Evolutionary conservation across 306 rosid species (phyloP), one percentile per base, ranked within the genome.

Genomic region (Castanea sativa): DNA sequence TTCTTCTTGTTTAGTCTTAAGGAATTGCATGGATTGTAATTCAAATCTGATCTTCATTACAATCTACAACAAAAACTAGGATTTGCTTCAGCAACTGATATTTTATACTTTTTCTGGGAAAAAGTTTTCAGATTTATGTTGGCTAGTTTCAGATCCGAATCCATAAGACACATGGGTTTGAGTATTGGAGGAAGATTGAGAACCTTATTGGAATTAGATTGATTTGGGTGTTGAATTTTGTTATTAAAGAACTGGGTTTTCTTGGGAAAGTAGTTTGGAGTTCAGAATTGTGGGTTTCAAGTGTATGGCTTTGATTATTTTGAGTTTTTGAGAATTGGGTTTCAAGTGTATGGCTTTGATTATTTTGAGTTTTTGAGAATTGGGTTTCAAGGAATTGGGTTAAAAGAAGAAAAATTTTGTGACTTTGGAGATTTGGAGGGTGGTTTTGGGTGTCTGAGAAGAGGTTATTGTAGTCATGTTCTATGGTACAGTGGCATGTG

Each of bases 401-500:
- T 81, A 38, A 38, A 9, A 75, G 81, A 32, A 70, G 21, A 41
- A 49, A 25, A 76, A 23, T 72, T 30, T 4, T 76, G 16, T 56
- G 63, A 69, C 75, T 78, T 71, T 43, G 68, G 64, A 58, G 20
- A 58, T 75, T 77, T 75, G 72, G 51, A 64, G 10, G 80, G 75
- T 77, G 63, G 55, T 25, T 81, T n/a, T 52, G 74, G 79, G 61
- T 69, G 49, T 74, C 73, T 74, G 84, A 68, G 78, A 23, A 75
- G 61, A 57, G 16, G 15, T 0, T 76, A 5, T 75, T 23, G 87
- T 76, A 80, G 90, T 76, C 91, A 96, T 93, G 99, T 96, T 96
- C 93, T 96, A 93, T 87, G 99, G 99, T 79, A 35, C 97, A 55
- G 81, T 86, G 73, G 94, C 83, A 78, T 96, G 99, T 98, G 98